A percentile compares a stretch with the other conserved stretches of the same genome.
Conservation (phyloP, 2,329 filamentous ascomycete genomes). For the Clonostachys byssicola region DNA sequence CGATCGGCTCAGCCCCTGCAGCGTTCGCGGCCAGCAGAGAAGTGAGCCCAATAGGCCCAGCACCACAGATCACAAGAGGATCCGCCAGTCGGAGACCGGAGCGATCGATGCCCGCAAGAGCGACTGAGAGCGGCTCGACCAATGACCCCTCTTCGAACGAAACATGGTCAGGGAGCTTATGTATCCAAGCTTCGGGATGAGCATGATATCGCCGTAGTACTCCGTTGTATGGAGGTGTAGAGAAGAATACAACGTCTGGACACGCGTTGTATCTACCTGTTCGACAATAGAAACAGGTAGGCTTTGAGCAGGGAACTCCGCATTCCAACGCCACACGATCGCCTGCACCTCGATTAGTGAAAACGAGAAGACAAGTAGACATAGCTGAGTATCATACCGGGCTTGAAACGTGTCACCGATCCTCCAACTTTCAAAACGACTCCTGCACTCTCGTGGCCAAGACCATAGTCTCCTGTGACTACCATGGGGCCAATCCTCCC, state of each 20-base stretch:
- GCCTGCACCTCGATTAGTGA: conserved; percentile 19
- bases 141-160: conserved; percentile 57
- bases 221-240: conserved; percentile 50
- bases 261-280: conserved; percentile 58
- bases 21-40: conserved; percentile 53
- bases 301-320: conserved; percentile 51
- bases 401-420: conserved; percentile 45
- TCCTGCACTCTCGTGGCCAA: conserved; percentile 62
- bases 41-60: conserved; percentile 60
- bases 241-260: conserved; percentile 55
- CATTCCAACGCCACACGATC: conserved; percentile 63
- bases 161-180: conserved; percentile 50
- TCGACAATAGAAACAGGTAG: conserved; percentile 47
- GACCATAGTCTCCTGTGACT: conserved; percentile 59
- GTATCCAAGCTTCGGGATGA: conserved; percentile 54
- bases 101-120: conserved; percentile 53
- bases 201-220: conserved; percentile 53
- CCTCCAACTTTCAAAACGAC: conserved; percentile 53
- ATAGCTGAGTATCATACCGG: conserved; percentile 19
- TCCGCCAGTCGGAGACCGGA: conserved; percentile 49
- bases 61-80: conserved; percentile 54
- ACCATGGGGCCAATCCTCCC: conserved; percentile 60
- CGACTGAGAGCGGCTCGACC: conserved; percentile 60
- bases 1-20: conserved; percentile 58
- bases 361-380: background rate